Evolutionary conservation across 129 eudicot species (phyloP), one percentile per base, ranked within the genome.

Genomic region (Tagetes patula): DNA sequence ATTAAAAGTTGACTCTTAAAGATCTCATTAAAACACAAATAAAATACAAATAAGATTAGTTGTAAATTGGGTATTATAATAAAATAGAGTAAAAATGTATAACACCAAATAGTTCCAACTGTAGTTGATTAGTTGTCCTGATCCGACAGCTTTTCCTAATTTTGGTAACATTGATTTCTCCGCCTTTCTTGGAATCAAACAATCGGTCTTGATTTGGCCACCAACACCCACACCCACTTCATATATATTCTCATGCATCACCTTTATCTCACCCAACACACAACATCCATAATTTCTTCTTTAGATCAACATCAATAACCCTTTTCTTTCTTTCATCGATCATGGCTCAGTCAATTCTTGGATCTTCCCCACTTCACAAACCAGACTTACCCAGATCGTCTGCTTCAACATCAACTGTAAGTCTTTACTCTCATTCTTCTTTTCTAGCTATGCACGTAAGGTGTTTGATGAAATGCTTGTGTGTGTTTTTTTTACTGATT

Each of bases 141-240:
- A 65, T 49, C 63, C 9, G 5, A 77, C 69, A 72, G 73, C 62
- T 79, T 77, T 79, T 72, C 73, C 82, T 54, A 79, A 34, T 52
- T 77, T 46, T 48, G 10, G 63, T 41, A 43, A 75, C 97, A 76
- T 91, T 32, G 92, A 54, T 76, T 79, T 86, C 97, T 91, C 97
- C 97, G 92, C 45, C 90, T 77, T 88, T 84, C 72, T 91, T 85
- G 95, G 97, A 88, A 87, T 70, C 14, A 77, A 82, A 81, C 85
- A 81, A 56, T 78, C 73, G 72, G 71, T 74, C 77, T 75, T 67
- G 85, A 86, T 84, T 92, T 72, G 71, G 68, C 85, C 86, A 73
- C 60, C 78, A 69, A 31, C 59, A 36, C 66, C 74, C 65, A 45
- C 31, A 11, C 66, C 73, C 69, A 42, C 30, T 12, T 60, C 43